phyloP scores from a whole-genome alignment of 306 rosid genomes.

The Nissolia schottii region DNA sequence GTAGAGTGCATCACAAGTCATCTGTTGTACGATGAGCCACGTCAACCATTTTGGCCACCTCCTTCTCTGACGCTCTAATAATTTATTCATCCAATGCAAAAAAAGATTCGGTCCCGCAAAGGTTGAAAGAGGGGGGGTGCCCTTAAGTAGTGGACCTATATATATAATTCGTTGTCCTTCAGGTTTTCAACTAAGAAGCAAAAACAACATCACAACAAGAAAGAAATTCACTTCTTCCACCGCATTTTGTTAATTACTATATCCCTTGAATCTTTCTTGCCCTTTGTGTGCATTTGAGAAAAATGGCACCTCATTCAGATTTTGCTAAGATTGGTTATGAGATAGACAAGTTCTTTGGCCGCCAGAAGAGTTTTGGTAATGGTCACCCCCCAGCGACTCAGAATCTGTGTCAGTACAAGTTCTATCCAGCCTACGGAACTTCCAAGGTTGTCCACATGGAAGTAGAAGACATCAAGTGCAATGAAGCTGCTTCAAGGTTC shows the following conservation, averaged over 20 bases:
- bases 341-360: conserved; percentile 33
- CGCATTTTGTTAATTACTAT: background rate
- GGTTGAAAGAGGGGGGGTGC: background rate
- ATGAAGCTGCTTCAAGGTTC: conserved; percentile 42
- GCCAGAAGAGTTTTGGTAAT: conserved; percentile 27
- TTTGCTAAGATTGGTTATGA: conserved; percentile 31
- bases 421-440: conserved; percentile 30
- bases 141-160: conserved; percentile 10
- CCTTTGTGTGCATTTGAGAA: conserved; percentile 12
- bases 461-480: conserved; percentile 36
- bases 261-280: too few relatives aligned
- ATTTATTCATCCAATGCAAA: background rate
- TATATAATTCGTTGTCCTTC: conserved; percentile 18
- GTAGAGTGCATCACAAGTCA: background rate
- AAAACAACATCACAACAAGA: too few relatives aligned
- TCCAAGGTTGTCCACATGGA: conserved; percentile 32
- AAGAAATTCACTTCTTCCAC: background rate
- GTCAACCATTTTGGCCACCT: conserved; percentile 14
- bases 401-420: conserved; percentile 40
- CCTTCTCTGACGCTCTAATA: conserved; percentile 13
- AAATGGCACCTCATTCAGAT: conserved; percentile 40
- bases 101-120: conserved; percentile 9
- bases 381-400: conserved; percentile 8
- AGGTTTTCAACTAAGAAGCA: background rate
- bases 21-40: conserved; percentile 18